A percentile compares a stretch with the other conserved stretches of the same genome.
These are phyloP conservation scores for Gonapodya sp. DNA, from an alignment of 192 early-diverging fungal genomes.

Conservation along the genomic window DNA sequence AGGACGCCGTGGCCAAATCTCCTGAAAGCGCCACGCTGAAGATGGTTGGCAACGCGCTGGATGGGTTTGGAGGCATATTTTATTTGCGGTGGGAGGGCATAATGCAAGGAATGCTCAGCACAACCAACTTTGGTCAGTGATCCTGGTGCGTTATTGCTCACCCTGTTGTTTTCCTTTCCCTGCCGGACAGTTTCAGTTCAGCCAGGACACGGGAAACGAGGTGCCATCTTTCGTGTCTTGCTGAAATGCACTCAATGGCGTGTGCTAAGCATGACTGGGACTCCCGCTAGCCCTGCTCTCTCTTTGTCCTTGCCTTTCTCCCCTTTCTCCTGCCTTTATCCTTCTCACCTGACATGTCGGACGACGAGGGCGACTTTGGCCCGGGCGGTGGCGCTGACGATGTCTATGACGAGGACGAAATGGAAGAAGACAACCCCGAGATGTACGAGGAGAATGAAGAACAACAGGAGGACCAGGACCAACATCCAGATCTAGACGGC, in stretches of 20 bases:
- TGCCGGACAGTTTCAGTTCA: too few species aligned
- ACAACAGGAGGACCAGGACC: conserved; percentile 2
- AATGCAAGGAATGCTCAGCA: too few species aligned
- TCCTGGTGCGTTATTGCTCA: too few species aligned
- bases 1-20: neutral
- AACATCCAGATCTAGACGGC: conserved; percentile 1
- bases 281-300: neutral
- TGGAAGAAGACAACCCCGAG: conserved; percentile 14
- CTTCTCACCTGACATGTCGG: conserved; percentile 19
- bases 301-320: neutral
- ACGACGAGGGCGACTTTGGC: conserved; percentile 23
- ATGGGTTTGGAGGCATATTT: neutral
- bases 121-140: too few species aligned
- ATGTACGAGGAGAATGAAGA: neutral
- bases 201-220: too few species aligned
- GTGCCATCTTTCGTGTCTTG: neutral
- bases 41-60: neutral
- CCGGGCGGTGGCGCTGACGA: conserved; percentile 19
- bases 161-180: too few species aligned
- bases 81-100: too few species aligned
- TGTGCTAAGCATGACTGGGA: neutral
- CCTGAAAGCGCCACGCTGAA: neutral
- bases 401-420: conserved; percentile 17
- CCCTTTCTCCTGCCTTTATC: neutral
- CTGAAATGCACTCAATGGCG: neutral